phyloP scores from a whole-genome alignment of 2,329 filamentous ascomycete species.

The Pestalotiopsis fici region DNA sequence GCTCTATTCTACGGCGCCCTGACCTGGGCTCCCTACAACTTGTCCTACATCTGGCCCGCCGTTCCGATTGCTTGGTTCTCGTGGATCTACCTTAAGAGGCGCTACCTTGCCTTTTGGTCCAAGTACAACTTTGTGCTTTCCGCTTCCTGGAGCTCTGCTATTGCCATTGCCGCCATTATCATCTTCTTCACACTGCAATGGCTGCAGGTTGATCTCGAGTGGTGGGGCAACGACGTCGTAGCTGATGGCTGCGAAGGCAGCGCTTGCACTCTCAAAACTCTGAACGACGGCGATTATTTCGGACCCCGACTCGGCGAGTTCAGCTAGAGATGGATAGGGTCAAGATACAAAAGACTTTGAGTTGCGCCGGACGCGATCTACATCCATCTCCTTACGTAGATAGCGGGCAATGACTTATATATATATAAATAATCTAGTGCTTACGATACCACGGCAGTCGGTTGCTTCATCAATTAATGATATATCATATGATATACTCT shows the following conservation, averaged over 20 bases:
- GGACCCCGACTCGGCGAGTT: slow-evolving; percentile 22
- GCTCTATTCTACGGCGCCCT: slow-evolving; percentile 24
- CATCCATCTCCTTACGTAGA: neutral
- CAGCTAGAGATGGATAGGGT: neutral
- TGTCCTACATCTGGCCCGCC: slow-evolving; percentile 48
- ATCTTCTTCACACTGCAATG: slow-evolving; percentile 28
- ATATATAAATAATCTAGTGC: neutral
- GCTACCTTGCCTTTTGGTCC: slow-evolving; percentile 25
- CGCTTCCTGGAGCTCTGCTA: slow-evolving; percentile 24
- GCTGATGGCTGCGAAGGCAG: slow-evolving; percentile 42
- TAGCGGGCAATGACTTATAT: neutral
- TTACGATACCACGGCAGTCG: neutral
- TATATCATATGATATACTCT: neutral
- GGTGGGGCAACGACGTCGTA: slow-evolving; percentile 47
- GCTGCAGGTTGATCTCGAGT: slow-evolving; percentile 25
- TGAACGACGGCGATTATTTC: slow-evolving; percentile 31
- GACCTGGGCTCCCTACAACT: slow-evolving; percentile 36
- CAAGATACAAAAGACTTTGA: neutral
- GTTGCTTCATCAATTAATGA: neutral
- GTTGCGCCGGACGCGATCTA: neutral
- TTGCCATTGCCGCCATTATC: slow-evolving; percentile 24
- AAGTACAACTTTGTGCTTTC: slow-evolving; percentile 29
- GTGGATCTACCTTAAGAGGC: slow-evolving; percentile 18
- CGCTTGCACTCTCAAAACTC: slow-evolving; percentile 36
- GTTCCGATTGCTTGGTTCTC: slow-evolving; percentile 44